phyloP scores from a whole-genome alignment of 306 rosid species.

The Cajanus cajan region DNA sequence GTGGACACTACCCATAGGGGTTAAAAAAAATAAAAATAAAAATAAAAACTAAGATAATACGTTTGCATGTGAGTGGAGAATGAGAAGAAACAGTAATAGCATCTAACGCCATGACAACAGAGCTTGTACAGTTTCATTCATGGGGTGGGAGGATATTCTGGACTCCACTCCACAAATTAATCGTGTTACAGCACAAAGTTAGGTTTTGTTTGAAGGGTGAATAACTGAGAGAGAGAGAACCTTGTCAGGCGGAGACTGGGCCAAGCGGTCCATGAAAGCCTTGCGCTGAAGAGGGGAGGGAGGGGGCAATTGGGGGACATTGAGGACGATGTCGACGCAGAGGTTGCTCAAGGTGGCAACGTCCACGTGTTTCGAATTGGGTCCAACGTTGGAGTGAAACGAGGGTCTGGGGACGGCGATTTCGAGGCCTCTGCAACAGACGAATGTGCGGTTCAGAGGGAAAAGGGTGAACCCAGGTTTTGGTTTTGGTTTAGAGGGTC shows the following conservation, averaged over 20 bases:
- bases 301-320: slow-evolving; percentile 81
- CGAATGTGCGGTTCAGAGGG: slow-evolving; percentile 24
- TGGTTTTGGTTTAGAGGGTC: slow-evolving; percentile 2
- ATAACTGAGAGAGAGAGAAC: slow-evolving; percentile 28
- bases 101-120: neutral
- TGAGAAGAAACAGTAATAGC: neutral
- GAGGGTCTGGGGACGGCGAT: slow-evolving; percentile 37
- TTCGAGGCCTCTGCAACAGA: slow-evolving; percentile 43
- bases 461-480: slow-evolving; percentile 8
- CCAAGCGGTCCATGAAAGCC: slow-evolving; percentile 74
- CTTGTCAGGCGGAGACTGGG: slow-evolving; percentile 81
- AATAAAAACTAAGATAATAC: neutral
- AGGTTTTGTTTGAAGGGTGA: neutral
- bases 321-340: slow-evolving; percentile 87
- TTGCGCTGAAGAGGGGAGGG: slow-evolving; percentile 48
- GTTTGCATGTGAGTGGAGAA: neutral
- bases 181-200: too few species aligned
- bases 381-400: slow-evolving; percentile 25
- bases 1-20: too few species aligned
- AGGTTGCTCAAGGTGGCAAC: slow-evolving; percentile 87
- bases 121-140: neutral
- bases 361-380: slow-evolving; percentile 51
- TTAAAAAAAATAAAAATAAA: too few species aligned
- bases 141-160: neutral
- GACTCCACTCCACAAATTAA: neutral